Percentiles rank a stretch among this genome's conserved stretches.
Evolutionary conservation across 139 green algal species (phyloP).

Genomic region (Nannochloris sp.): DNA sequence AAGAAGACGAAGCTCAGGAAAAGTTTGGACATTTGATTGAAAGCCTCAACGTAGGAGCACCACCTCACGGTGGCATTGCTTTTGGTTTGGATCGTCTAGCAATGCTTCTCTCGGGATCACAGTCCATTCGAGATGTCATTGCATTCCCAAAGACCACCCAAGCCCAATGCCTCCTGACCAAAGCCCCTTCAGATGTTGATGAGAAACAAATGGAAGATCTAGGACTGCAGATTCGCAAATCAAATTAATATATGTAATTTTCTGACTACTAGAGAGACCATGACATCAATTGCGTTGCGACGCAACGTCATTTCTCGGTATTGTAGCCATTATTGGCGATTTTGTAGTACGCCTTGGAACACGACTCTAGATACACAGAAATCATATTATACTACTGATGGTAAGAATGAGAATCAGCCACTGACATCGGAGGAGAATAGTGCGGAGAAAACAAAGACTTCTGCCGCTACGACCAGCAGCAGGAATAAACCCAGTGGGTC

Average conservation of each 20-base stretch:
- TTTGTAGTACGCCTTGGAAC: too few relatives aligned
- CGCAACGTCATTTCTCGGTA: too few relatives aligned
- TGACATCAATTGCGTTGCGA: not conserved
- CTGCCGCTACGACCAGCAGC: not conserved
- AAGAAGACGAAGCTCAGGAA: conserved; percentile 53
- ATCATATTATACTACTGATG: too few relatives aligned
- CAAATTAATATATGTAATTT: not conserved
- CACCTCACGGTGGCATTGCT: conserved; percentile 87
- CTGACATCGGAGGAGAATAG: too few relatives aligned
- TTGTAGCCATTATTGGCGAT: too few relatives aligned
- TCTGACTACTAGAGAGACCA: not conserved
- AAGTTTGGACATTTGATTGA: conserved; percentile 87
- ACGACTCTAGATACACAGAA: too few relatives aligned
- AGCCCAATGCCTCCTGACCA: conserved; percentile 78
- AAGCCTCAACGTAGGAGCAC: conserved; percentile 72
- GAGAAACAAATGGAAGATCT: conserved; percentile 57
- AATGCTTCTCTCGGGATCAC: conserved; percentile 79
- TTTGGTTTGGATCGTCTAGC: conserved; percentile 88
- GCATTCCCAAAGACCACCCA: conserved; percentile 96
- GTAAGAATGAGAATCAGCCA: too few relatives aligned
- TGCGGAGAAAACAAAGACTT: not conserved
- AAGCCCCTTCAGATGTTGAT: conserved; percentile 49
- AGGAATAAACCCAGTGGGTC: not conserved
- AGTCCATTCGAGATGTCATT: conserved; percentile 96
- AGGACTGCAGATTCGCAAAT: conserved; percentile 10